Base-by-base conservation (phyloP, 2,329 filamentous ascomycete species). In the Cercospora sp. region DNA sequence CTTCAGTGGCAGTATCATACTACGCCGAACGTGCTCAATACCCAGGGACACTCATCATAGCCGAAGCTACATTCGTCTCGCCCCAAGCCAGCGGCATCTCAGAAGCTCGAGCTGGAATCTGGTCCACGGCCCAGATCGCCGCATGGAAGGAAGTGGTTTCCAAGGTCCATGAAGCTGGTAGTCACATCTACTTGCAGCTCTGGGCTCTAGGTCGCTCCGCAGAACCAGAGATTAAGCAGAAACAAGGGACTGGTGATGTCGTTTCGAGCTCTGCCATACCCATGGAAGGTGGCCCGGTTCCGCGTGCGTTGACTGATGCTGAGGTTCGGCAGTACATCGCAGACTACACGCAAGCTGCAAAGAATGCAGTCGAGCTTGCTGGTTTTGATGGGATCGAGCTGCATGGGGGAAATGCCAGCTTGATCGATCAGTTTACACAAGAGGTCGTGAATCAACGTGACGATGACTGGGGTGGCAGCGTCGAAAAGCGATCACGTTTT, bases 371-470 rank as follows among this genome's bases (percentile, higher is more conserved):
- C 7, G 77, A 80, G 53, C 68, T 67, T 12, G 86, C 85, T 3
- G 86, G 86, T 0, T 86, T 88, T 70, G 89, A 91, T 73, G 86
- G 87, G 3, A 83, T 91, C 16, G 89, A 84, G 68, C 77, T 84
- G 12, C 81, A 83, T 69, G 82, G 77, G 36, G 79, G 75, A 4
- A 79, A 77, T 63, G 76, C 76, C 13, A 92, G 92, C 74, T 81
- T 93, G 1, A 77, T 90, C 8, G 84, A 85, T 66, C 84, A 90
- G 72, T 93, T 92, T 77, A 80, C 90, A 13, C 89, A 87, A 70
- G 83, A 85, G 67, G 82, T 78, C 4, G 79, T 80, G 72, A 90
- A 90, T 78, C 80, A 81, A 60, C 82, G 87, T 1, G 85, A 79
- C 2, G 84, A 86, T 68, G 72, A 60, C 62, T 85, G 79, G 79